Evolutionary conservation across 176 grass and related monocot genomes (phyloP).

Genomic region (Oryza australiensis): DNA sequence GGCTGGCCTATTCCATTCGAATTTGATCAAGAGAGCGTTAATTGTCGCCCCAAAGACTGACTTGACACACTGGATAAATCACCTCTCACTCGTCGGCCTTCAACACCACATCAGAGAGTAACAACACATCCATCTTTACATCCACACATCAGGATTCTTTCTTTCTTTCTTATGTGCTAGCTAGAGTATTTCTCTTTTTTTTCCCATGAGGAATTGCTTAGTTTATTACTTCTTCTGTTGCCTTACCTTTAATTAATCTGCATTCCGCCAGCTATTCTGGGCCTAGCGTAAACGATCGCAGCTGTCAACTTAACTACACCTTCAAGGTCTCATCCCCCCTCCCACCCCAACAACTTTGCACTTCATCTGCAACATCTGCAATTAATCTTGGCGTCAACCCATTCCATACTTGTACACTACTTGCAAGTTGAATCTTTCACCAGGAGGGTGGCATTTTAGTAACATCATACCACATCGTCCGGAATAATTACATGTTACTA

Average conservation of each 20-base stretch:
- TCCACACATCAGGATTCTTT: no score
- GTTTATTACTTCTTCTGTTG: neutral
- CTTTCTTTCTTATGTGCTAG: neutral
- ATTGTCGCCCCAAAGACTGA: conserved; percentile 66
- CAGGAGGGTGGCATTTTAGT: conserved; percentile 64
- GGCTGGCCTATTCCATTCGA: conserved; percentile 51
- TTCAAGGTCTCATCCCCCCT: conserved; percentile 62
- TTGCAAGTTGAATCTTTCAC: conserved; percentile 25
- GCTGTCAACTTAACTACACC: conserved; percentile 43
- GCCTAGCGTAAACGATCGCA: conserved; percentile 44
- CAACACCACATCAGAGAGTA: conserved; percentile 46
- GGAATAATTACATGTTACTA: conserved; percentile 60
- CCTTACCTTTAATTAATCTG: neutral
- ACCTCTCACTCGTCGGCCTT: conserved; percentile 54
- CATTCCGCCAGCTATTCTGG: conserved; percentile 49
- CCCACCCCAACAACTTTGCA: neutral
- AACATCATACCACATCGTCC: conserved; percentile 67
- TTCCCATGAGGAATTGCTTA: neutral
- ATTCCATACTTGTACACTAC: neutral
- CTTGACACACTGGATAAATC: conserved; percentile 58
- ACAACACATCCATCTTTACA: conserved; percentile 1
- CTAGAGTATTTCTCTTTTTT: neutral
- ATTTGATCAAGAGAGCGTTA: conserved; percentile 51
- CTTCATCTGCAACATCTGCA: neutral
- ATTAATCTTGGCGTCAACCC: neutral